These are phyloP conservation scores for Xylaria flabelliformis DNA, from an alignment of 495 filamentous ascomycete species.

Conservation along the genomic window DNA sequence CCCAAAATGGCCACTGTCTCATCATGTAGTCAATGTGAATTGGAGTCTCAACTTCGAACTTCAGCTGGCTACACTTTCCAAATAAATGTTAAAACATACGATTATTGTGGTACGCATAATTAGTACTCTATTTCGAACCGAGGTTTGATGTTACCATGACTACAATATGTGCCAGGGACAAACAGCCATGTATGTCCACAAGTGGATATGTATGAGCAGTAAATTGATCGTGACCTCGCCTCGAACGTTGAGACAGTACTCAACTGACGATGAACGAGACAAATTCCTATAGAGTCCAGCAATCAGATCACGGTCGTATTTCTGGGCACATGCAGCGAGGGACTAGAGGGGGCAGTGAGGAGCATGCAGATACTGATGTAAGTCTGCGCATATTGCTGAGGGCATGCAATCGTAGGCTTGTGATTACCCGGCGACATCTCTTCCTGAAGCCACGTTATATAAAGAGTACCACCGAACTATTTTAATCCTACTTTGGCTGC, in stretches of 20 bases:
- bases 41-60: conserved; percentile 6
- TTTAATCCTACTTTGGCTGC: not conserved
- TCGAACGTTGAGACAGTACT: not conserved
- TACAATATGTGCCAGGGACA: not conserved
- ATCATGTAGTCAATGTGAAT: not conserved
- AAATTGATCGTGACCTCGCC: not conserved
- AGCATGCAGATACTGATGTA: not conserved
- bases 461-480: not conserved
- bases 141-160: not conserved
- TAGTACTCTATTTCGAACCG: not conserved
- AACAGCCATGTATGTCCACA: not conserved
- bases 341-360: not conserved
- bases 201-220: not conserved
- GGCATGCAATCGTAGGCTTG: not conserved
- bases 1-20: not conserved
- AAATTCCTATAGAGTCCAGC: not conserved
- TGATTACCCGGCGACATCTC: not conserved
- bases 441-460: not conserved
- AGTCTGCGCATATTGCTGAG: not conserved
- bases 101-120: not conserved
- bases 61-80: not conserved
- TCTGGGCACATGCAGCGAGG: not conserved
- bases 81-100: not conserved
- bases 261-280: not conserved
- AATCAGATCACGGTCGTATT: not conserved